Evolutionary conservation across 2,329 filamentous ascomycete genomes (phyloP).

Genomic region (Talaromyces rugulosus): DNA sequence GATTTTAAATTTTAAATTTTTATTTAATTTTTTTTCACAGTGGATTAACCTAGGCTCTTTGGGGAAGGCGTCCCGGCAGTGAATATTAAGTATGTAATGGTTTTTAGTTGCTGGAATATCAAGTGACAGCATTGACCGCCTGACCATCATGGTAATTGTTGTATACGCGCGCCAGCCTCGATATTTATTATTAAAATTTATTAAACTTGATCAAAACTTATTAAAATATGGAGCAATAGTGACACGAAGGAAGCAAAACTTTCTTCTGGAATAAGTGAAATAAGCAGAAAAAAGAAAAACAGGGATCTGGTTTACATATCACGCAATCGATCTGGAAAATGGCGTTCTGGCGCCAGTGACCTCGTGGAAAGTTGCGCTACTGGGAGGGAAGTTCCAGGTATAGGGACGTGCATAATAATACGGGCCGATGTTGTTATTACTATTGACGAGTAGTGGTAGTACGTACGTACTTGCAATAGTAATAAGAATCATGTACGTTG

Average conservation of each 20-base stretch:
- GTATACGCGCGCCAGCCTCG: neutral
- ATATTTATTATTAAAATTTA: neutral
- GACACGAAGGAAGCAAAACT: neutral
- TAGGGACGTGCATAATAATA: neutral
- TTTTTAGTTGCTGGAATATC: neutral
- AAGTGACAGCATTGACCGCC: neutral
- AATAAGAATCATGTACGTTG: neutral
- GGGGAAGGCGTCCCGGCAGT: neutral
- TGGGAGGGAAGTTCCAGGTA: neutral
- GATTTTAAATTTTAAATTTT: no score
- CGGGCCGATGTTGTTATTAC: no score
- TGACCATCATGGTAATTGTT: neutral
- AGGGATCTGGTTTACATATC: neutral
- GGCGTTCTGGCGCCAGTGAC: neutral
- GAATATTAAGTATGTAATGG: neutral
- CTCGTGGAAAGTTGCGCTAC: neutral
- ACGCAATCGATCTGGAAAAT: conserved; percentile 1
- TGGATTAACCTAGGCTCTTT: neutral
- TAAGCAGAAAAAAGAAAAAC: neutral
- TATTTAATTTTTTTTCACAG: neutral
- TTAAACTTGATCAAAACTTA: no score
- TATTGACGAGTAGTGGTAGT: no score
- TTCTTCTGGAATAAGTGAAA: neutral
- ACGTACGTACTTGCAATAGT: neutral
- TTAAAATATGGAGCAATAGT: no score